phyloP scores from a whole-genome alignment of 441 rosid species.

The Pelargonium cotyledonis region DNA sequence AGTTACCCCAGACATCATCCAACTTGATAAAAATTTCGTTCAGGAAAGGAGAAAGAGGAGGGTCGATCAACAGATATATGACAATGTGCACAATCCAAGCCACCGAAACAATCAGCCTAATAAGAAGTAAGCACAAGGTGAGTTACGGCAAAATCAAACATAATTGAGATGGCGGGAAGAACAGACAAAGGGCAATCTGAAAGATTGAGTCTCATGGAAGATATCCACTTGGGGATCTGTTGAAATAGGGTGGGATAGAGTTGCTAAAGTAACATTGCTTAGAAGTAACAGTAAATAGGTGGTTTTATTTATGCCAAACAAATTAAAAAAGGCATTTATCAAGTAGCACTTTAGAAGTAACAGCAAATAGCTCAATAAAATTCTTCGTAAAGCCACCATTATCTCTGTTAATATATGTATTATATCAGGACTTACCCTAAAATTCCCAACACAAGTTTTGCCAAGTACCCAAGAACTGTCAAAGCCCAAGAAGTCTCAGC shows the following conservation, averaged over 20 bases:
- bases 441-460: slow-evolving; percentile 80
- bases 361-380: background rate
- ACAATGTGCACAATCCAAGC: slow-evolving; percentile 96
- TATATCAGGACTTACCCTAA: slow-evolving; percentile 58
- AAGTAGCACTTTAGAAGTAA: background rate
- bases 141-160: background rate
- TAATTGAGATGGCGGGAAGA: background rate
- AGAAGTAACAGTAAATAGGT: too few relatives aligned
- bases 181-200: background rate
- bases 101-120: slow-evolving; percentile 86
- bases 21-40: slow-evolving; percentile 97
- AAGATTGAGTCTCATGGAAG: background rate
- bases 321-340: too few relatives aligned
- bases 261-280: too few relatives aligned
- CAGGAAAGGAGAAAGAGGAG: slow-evolving; percentile 91
- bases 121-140: slow-evolving; percentile 6
- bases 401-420: background rate
- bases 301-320: too few relatives aligned
- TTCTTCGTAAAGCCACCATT: background rate
- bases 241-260: too few relatives aligned
- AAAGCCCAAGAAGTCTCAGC: slow-evolving; percentile 98
- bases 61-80: slow-evolving; percentile 73
- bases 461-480: slow-evolving; percentile 93
- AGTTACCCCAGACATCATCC: slow-evolving; percentile 81
- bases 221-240: background rate